Conservation (phyloP, 192 early-diverging fungal species). For the Pilobolus umbonatus region DNA sequence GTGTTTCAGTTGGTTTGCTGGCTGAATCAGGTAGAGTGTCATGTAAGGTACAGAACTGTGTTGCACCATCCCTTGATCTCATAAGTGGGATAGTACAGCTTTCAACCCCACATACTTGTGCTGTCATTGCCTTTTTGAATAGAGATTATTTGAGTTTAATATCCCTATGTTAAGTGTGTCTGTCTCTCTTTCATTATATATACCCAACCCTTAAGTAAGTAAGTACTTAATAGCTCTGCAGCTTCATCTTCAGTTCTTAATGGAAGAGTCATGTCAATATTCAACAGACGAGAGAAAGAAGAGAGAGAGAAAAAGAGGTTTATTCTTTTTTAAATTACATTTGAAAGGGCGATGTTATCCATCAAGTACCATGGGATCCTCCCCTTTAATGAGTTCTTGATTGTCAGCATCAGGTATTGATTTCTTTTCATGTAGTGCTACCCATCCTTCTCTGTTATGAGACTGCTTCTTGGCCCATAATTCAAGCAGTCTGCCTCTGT, state of each 20-base stretch:
- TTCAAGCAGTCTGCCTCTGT: slow-evolving; percentile 46
- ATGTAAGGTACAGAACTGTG: slow-evolving; percentile 32
- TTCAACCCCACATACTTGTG: slow-evolving; percentile 21
- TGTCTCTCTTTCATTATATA: background rate
- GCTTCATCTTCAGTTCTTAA: background rate
- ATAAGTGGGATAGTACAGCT: slow-evolving; percentile 28
- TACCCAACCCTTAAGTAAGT: slow-evolving; percentile 39
- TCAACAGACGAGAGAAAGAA: too few species aligned
- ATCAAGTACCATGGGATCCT: too few species aligned
- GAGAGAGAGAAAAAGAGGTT: background rate
- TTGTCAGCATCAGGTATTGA: background rate
- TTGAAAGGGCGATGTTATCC: background rate
- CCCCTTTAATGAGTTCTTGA: background rate
- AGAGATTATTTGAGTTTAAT: background rate
- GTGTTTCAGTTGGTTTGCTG: background rate
- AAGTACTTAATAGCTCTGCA: slow-evolving; percentile 12
- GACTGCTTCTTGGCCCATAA: slow-evolving; percentile 32
- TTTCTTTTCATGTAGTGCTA: slow-evolving; percentile 25
- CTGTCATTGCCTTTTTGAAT: slow-evolving; percentile 30
- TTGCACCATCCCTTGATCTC: slow-evolving; percentile 25
- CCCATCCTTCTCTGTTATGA: slow-evolving; percentile 25
- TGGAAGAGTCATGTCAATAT: background rate
- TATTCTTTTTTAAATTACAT: background rate
- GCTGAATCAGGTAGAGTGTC: slow-evolving; percentile 18
- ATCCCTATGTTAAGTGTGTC: background rate